These are phyloP conservation scores for Pseudonectria buxi DNA, from an alignment of 2,329 filamentous ascomycete species.

Conservation along the genomic window DNA sequence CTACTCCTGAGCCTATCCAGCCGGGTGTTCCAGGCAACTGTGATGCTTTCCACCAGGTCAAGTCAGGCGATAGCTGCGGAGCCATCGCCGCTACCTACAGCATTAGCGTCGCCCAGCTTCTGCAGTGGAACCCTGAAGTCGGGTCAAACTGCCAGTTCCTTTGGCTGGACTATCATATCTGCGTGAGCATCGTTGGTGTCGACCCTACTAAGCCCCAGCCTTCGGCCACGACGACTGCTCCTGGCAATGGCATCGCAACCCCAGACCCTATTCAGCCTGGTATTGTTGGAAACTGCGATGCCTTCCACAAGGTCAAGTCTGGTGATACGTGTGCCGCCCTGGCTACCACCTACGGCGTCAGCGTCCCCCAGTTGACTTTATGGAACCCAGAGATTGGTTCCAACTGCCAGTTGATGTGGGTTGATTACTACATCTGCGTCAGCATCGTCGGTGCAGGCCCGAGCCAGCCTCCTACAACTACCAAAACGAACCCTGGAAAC, in stretches of 20 bases:
- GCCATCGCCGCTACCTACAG: constrained; percentile 5
- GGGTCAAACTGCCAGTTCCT: constrained; percentile 6
- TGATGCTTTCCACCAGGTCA: constrained; percentile 13
- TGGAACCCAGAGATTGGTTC: constrained; percentile 14
- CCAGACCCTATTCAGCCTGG: constrained; percentile 23
- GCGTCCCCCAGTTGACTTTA: constrained; percentile 15
- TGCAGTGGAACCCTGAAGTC: constrained; percentile 14
- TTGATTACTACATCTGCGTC: constrained; percentile 9
- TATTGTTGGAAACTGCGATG: constrained; percentile 25
- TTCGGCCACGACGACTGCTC: neutral
- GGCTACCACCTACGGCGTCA: constrained; percentile 13
- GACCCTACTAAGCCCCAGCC: neutral
- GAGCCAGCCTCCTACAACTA: neutral
- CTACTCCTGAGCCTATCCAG: constrained; percentile 11
- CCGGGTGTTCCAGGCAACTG: constrained; percentile 13
- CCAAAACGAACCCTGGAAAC: neutral
- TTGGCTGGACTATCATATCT: constrained; percentile 3
- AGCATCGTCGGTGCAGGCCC: constrained; percentile 2
- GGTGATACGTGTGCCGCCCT: constrained; percentile 21
- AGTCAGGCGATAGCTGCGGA: constrained; percentile 7
- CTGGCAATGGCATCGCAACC: constrained; percentile 16
- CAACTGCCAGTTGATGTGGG: constrained; percentile 9
- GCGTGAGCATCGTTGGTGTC: neutral
- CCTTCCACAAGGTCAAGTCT: constrained; percentile 18
- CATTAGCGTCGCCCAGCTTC: constrained; percentile 9